These are phyloP conservation scores for Eleusine indica DNA, from an alignment of 176 grass and related monocot species.

Conservation along the genomic window DNA sequence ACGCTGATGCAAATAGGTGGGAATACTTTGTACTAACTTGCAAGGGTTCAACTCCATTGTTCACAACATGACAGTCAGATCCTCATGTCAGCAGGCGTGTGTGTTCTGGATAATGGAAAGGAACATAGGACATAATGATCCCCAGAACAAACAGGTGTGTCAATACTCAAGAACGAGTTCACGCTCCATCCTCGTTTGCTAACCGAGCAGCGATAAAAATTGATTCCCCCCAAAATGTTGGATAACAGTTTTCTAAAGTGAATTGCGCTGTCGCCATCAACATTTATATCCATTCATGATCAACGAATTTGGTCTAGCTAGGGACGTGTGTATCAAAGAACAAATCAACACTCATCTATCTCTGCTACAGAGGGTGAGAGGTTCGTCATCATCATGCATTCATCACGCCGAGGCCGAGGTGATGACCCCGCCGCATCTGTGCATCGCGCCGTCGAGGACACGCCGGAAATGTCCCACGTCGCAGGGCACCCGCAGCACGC, in stretches of 20 bases:
- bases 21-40: too few relatives aligned
- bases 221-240: too few relatives aligned
- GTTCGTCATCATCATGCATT: not conserved
- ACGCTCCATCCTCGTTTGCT: not conserved
- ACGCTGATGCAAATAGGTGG: too few relatives aligned
- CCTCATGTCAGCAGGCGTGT: too few relatives aligned
- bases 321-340: not conserved
- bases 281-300: not conserved
- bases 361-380: not conserved
- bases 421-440: not conserved
- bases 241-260: not conserved
- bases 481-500: slow-evolving; percentile 66
- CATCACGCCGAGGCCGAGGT: not conserved
- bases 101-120: too few relatives aligned
- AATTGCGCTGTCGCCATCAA: not conserved
- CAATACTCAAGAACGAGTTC: too few relatives aligned
- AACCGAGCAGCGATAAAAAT: not conserved
- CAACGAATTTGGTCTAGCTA: not conserved
- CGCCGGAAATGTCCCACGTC: slow-evolving; percentile 38
- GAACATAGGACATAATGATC: too few relatives aligned
- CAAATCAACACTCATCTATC: not conserved
- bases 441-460: slow-evolving; percentile 33
- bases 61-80: too few relatives aligned
- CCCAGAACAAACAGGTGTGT: too few relatives aligned
- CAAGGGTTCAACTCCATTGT: too few relatives aligned